Conservation (phyloP, 2,329 filamentous ascomycete genomes). For the Leptographium radiaticola region DNA sequence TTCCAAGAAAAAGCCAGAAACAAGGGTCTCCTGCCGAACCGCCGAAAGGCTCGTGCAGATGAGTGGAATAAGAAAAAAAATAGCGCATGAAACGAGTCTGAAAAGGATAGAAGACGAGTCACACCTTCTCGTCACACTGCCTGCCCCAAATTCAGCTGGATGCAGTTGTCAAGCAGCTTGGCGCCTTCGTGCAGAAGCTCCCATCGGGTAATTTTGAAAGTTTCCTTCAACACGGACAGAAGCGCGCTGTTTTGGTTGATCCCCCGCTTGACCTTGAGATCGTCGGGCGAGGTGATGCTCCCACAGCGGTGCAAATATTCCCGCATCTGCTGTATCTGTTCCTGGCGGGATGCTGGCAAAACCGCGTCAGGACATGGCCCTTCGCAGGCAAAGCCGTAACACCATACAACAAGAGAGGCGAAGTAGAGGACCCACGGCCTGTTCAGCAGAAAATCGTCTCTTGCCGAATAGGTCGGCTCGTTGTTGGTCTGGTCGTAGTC, state of each 20-base stretch:
- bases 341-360: conserved; percentile 44
- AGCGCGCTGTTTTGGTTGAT: conserved; percentile 75
- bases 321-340: conserved; percentile 67
- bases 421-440: conserved; percentile 94
- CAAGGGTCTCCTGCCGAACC: background rate
- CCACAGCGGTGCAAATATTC: conserved; percentile 63
- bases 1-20: background rate
- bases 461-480: conserved; percentile 52
- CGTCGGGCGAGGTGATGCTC: conserved; percentile 59
- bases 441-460: conserved; percentile 82
- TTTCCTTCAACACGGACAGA: conserved; percentile 67
- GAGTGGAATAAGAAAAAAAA: background rate
- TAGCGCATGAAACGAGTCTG: background rate
- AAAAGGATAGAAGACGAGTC: background rate
- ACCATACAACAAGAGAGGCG: conserved; percentile 85
- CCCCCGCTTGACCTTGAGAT: conserved; percentile 58
- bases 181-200: conserved; percentile 83
- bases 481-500: conserved; percentile 13
- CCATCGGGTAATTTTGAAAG: conserved; percentile 76
- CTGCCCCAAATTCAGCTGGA: conserved; percentile 36
- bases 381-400: conserved; percentile 82
- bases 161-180: conserved; percentile 67
- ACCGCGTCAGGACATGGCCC: conserved; percentile 49
- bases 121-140: background rate
- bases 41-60: background rate